Conservation (phyloP, 306 rosid species). For the Trichosanthes truncata region DNA sequence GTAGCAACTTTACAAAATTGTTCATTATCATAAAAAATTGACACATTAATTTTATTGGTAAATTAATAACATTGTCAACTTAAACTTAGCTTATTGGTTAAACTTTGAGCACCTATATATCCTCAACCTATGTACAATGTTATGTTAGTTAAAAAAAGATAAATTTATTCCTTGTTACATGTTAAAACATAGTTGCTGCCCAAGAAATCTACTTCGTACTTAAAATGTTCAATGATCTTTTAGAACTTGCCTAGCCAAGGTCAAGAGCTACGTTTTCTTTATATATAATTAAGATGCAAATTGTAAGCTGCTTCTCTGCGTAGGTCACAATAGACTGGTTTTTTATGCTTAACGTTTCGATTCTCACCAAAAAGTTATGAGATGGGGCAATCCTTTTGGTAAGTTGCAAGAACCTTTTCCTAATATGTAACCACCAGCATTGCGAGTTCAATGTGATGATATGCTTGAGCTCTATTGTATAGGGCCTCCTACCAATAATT, state of each 20-base stretch:
- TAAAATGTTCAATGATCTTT: slow-evolving; percentile 59
- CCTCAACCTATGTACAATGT: neutral
- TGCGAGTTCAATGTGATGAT: slow-evolving; percentile 73
- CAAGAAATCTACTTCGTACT: neutral
- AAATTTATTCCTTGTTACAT: neutral
- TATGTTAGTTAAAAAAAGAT: neutral
- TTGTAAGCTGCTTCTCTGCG: slow-evolving; percentile 82
- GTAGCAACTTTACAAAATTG: too few relatives aligned
- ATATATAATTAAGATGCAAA: slow-evolving; percentile 76
- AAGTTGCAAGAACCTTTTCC: slow-evolving; percentile 54
- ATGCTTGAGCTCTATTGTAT: slow-evolving; percentile 73
- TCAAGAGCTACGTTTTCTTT: slow-evolving; percentile 75
- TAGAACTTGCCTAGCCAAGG: slow-evolving; percentile 77
- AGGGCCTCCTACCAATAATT: slow-evolving; percentile 50
- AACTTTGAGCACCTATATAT: too few relatives aligned
- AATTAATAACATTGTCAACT: too few relatives aligned
- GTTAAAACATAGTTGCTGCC: neutral
- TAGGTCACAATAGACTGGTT: slow-evolving; percentile 61
- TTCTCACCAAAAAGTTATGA: slow-evolving; percentile 62
- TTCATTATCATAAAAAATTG: too few relatives aligned
- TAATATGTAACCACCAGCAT: slow-evolving; percentile 55
- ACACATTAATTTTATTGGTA: too few relatives aligned
- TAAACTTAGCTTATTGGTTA: too few relatives aligned
- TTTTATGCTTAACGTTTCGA: slow-evolving; percentile 24
- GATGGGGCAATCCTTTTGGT: slow-evolving; percentile 53